Conservation (phyloP, 176 grass and related monocot genomes). For the Triticum urartu region DNA sequence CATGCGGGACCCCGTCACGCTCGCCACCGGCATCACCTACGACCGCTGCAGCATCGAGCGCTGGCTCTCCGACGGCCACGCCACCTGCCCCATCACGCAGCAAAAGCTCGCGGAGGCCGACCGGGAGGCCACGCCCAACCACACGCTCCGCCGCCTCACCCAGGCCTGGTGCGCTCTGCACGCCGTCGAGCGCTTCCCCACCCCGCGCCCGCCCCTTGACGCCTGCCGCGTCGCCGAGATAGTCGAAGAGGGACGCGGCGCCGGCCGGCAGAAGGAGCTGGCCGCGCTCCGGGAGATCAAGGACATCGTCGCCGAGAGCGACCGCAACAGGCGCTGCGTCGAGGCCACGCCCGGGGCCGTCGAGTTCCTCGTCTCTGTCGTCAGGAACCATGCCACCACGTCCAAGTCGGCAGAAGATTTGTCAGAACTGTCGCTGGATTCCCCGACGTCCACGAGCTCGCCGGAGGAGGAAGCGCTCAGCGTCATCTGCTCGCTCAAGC, state of each 20-base stretch:
- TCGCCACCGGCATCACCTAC: slow-evolving; percentile 88
- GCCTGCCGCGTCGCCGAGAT: slow-evolving; percentile 38
- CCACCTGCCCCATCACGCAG: slow-evolving; percentile 67
- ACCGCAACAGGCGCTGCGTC: slow-evolving; percentile 52
- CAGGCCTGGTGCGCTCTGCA: slow-evolving; percentile 76
- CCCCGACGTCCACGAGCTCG: slow-evolving; percentile 26
- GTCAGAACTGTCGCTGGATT: not conserved
- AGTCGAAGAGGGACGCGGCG: slow-evolving; percentile 33
- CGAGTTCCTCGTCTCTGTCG: slow-evolving; percentile 44
- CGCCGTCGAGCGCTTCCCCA: slow-evolving; percentile 69
- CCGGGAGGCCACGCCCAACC: slow-evolving; percentile 73
- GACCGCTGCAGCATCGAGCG: slow-evolving; percentile 76
- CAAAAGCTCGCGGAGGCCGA: slow-evolving; percentile 30
- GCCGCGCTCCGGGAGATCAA: slow-evolving; percentile 52
- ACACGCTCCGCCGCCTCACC: slow-evolving; percentile 83
- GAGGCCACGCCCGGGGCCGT: slow-evolving; percentile 34
- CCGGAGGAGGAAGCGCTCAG: slow-evolving; percentile 53
- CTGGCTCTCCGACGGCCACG: slow-evolving; percentile 61
- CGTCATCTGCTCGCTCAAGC: slow-evolving; percentile 54
- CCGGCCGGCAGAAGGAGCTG: not conserved
- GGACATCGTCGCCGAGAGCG: slow-evolving; percentile 52
- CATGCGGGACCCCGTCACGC: slow-evolving; percentile 80
- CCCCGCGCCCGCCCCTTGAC: slow-evolving; percentile 51
- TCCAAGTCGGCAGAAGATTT: not conserved
- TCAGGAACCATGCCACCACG: not conserved